phyloP scores from a whole-genome alignment of 768 basidiomycete species.

The Tylopilus vinaceipallidus region DNA sequence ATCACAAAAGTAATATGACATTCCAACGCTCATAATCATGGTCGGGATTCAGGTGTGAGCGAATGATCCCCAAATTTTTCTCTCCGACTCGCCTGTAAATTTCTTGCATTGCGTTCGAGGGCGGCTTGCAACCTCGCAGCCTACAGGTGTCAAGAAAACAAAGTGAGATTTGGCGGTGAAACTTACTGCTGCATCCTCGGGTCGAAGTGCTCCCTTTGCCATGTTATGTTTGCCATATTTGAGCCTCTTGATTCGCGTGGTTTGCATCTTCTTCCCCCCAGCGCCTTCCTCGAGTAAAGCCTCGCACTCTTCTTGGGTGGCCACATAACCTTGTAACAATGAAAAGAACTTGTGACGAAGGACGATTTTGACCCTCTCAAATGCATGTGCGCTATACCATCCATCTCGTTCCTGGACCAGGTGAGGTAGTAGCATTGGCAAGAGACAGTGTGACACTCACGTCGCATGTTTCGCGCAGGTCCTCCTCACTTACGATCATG shows the following conservation, averaged over 20 bases:
- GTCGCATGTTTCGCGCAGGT: slow-evolving; percentile 68
- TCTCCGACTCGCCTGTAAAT: slow-evolving; percentile 27
- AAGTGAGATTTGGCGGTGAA: background rate
- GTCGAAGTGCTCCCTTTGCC: slow-evolving; percentile 81
- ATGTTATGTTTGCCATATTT: slow-evolving; percentile 79
- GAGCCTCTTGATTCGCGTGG: slow-evolving; percentile 48
- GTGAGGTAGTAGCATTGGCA: background rate
- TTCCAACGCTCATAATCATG: slow-evolving; percentile 6
- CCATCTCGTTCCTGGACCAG: slow-evolving; percentile 71
- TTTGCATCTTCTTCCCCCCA: slow-evolving; percentile 31
- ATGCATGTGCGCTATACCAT: slow-evolving; percentile 77
- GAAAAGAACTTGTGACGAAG: slow-evolving; percentile 85
- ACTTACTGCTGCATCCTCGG: slow-evolving; percentile 80
- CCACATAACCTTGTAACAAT: slow-evolving; percentile 66
- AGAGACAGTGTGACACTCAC: slow-evolving; percentile 44
- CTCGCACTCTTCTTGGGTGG: slow-evolving; percentile 72
- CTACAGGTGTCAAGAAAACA: slow-evolving; percentile 33
- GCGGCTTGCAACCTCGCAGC: slow-evolving; percentile 68
- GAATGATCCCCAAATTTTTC: slow-evolving; percentile 23
- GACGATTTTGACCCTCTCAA: slow-evolving; percentile 83
- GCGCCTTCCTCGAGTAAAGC: slow-evolving; percentile 49
- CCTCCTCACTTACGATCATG: slow-evolving; percentile 75
- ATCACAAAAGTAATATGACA: slow-evolving; percentile 11
- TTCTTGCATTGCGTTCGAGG: slow-evolving; percentile 45
- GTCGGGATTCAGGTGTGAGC: slow-evolving; percentile 19